Evolutionary conservation across 2,329 filamentous ascomycete genomes (phyloP).

Genomic region (Didymella pomorum): DNA sequence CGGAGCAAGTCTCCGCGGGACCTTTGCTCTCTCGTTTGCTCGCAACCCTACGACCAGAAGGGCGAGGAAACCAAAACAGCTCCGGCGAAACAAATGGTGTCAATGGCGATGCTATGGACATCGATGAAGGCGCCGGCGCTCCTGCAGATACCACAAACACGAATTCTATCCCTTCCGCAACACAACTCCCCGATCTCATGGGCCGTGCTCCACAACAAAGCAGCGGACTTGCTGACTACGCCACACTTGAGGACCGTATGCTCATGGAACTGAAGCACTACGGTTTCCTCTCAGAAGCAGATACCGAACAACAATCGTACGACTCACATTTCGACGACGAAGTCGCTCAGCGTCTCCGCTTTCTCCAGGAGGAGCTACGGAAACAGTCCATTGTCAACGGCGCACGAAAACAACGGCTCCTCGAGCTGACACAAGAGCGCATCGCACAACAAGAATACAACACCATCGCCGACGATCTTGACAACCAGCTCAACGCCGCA

Average conservation of each 20-base stretch:
- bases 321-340: slow-evolving; percentile 93
- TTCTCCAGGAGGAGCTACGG: slow-evolving; percentile 82
- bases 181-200: slow-evolving; percentile 79
- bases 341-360: slow-evolving; percentile 85
- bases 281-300: slow-evolving; percentile 81
- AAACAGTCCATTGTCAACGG: slow-evolving; percentile 88
- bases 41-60: slow-evolving; percentile 80
- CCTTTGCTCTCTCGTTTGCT: slow-evolving; percentile 85
- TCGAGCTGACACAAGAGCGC: slow-evolving; percentile 86
- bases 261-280: slow-evolving; percentile 91
- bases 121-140: slow-evolving; percentile 54
- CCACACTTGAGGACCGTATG: slow-evolving; percentile 86
- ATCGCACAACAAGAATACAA: slow-evolving; percentile 97
- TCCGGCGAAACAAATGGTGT: slow-evolving; percentile 64
- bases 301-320: slow-evolving; percentile 75
- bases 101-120: slow-evolving; percentile 59
- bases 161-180: slow-evolving; percentile 68
- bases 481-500: slow-evolving; percentile 91
- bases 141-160: slow-evolving; percentile 47
- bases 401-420: slow-evolving; percentile 84
- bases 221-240: slow-evolving; percentile 78
- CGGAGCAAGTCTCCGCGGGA: slow-evolving; percentile 86
- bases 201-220: slow-evolving; percentile 79
- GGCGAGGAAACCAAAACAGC: slow-evolving; percentile 63
- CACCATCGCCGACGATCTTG: slow-evolving; percentile 95